phyloP scores from a whole-genome alignment of 306 rosid genomes.

The Canavalia gladiata region DNA sequence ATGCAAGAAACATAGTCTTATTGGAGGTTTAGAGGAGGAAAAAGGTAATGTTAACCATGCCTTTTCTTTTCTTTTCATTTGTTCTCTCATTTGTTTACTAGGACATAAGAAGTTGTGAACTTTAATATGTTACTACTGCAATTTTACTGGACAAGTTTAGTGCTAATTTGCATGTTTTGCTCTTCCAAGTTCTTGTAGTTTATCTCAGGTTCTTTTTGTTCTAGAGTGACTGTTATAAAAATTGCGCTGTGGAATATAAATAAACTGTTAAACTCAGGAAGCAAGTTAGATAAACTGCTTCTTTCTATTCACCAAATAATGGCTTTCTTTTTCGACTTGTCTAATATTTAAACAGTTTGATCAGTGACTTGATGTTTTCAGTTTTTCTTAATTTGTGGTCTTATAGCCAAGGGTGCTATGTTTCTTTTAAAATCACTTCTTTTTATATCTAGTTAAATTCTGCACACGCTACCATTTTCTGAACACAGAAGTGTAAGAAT shows the following conservation, averaged over 20 bases:
- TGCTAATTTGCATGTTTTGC: neutral
- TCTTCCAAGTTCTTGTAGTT: constrained; percentile 39
- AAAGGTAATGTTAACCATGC: constrained; percentile 64
- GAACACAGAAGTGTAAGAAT: too few species aligned
- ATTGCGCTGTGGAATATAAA: constrained; percentile 12
- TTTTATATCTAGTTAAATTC: too few species aligned
- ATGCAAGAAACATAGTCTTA: constrained; percentile 82
- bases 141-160: too few species aligned
- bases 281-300: constrained; percentile 34
- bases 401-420: constrained; percentile 30
- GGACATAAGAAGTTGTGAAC: constrained; percentile 18
- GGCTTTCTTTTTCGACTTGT: constrained; percentile 21
- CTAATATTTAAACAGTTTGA: constrained; percentile 25
- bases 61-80: constrained; percentile 11
- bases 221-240: neutral
- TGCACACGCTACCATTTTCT: too few species aligned
- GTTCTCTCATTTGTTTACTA: constrained; percentile 29
- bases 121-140: constrained; percentile 4
- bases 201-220: constrained; percentile 38
- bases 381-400: constrained; percentile 14
- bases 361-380: neutral
- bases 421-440: neutral
- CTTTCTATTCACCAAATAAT: neutral
- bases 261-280: constrained; percentile 19
- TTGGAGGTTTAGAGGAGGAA: constrained; percentile 90